Evolutionary conservation across 106 monocot species (phyloP).

Genomic region (Ottelia alismoides): DNA sequence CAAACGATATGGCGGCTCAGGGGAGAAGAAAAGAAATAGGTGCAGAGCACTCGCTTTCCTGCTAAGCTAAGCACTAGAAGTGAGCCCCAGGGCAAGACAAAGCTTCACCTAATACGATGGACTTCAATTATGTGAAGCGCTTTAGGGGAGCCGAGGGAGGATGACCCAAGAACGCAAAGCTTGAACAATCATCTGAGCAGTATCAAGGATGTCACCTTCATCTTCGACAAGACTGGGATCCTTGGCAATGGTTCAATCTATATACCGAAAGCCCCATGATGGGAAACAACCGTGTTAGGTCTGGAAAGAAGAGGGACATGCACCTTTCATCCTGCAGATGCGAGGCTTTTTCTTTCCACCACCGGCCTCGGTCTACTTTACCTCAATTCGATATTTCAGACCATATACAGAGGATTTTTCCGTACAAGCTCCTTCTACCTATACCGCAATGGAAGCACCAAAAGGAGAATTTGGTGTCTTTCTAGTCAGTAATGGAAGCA

Average conservation of each 20-base stretch:
- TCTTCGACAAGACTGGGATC: slow-evolving; percentile 1
- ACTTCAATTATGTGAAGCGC: neutral
- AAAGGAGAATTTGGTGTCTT: slow-evolving; percentile 12
- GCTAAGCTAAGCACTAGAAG: no score
- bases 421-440: slow-evolving; percentile 12
- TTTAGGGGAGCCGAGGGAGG: neutral
- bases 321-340: neutral
- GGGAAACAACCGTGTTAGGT: slow-evolving; percentile 10
- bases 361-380: slow-evolving; percentile 1
- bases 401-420: slow-evolving; percentile 11
- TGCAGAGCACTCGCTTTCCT: no score
- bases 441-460: slow-evolving; percentile 5
- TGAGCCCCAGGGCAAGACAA: no score
- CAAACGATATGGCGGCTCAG: no score
- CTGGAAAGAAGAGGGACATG: slow-evolving; percentile 2
- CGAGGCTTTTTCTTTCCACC: slow-evolving; percentile 4
- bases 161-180: slow-evolving; percentile 2
- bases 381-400: slow-evolving; percentile 8
- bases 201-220: no score
- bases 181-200: slow-evolving; percentile 3
- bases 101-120: no score
- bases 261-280: slow-evolving; percentile 9
- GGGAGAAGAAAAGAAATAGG: no score
- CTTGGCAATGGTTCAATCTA: slow-evolving; percentile 7
- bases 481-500: slow-evolving; percentile 2